Conservation (phyloP, 345 rosid species). For the Eucalyptus urophylla region DNA sequence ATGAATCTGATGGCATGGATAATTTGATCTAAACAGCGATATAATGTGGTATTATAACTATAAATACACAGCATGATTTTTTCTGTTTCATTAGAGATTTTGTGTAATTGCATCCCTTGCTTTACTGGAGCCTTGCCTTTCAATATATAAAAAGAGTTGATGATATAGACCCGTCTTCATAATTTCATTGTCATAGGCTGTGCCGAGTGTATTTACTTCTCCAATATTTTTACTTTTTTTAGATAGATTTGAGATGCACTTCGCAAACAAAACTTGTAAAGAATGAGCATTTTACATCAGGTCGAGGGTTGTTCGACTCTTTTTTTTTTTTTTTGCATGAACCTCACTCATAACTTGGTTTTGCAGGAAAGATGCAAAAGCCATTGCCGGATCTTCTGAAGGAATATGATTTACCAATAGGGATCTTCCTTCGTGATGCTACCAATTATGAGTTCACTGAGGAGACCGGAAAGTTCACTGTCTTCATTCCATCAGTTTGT, state of each 20-base stretch:
- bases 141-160: not conserved
- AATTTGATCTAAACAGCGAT: not conserved
- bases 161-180: not conserved
- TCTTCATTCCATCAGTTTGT: constrained; percentile 61
- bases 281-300: not conserved
- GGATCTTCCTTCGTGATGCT: constrained; percentile 90
- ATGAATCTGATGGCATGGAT: not conserved
- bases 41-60: not conserved
- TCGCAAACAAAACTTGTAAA: not conserved
- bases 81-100: not conserved
- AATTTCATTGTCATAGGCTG: not conserved
- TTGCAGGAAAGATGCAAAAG: constrained; percentile 89
- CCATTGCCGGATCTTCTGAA: constrained; percentile 74
- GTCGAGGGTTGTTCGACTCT: not conserved
- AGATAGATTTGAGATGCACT: not conserved
- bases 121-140: not conserved
- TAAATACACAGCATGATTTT: not conserved
- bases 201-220: not conserved
- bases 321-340: not conserved
- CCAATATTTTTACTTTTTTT: not conserved
- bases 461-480: constrained; percentile 65
- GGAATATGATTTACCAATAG: constrained; percentile 68
- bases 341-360: not conserved
- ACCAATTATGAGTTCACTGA: constrained; percentile 88
- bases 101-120: not conserved